Base-by-base conservation (phyloP, 257 asterid genomes). In the Solanum acaule region DNA sequence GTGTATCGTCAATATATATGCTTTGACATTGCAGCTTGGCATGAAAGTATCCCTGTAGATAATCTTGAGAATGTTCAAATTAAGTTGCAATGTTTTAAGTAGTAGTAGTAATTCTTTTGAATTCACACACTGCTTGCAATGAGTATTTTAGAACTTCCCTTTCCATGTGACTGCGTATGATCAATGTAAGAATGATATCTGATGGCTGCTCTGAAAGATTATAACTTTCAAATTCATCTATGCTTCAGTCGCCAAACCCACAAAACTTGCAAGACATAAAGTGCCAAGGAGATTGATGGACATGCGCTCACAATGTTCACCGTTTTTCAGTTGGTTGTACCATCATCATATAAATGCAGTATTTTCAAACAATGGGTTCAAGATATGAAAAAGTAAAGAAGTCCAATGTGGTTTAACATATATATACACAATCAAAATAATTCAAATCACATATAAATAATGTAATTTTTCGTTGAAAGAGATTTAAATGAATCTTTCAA, bases 11-110 rank as follows among this genome's bases (percentile, higher is more conserved):
- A 61, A 88, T 37, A 68, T 37, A 29, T 31, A 40, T 87, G 87
- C 59, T 78, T 75, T 61, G 87, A 59, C 83, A 70, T 82, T 84
- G 56, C 73, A 77, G 89, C 52, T 82, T 61, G 85, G 78, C 59
- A 37, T 87, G 88, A 87, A 77, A 77, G 34, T 61, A 73, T 33
- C 44, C 75, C 56, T 87, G 87, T 86, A 89, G 87, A 86, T 88
- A 84, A 38, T 29, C 65, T 78, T 56, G 49, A 31, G 73, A 15
- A 76, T 44, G 59, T 49, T 33, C 38, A 65, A 85, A 49, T 33
- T 8, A 75, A 37, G 82, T 38, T 79, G 31, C 18, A 35, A 56
- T 6, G 44, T 61, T 20, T 82, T 18, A 49, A 49, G 71, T 29
- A 29, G 29, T 35, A 20, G 82, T 37, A 72, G 52, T 75, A 49